Evolutionary conservation across 208 protist species (phyloP).

Genomic region (Crithidia expoeki): DNA sequence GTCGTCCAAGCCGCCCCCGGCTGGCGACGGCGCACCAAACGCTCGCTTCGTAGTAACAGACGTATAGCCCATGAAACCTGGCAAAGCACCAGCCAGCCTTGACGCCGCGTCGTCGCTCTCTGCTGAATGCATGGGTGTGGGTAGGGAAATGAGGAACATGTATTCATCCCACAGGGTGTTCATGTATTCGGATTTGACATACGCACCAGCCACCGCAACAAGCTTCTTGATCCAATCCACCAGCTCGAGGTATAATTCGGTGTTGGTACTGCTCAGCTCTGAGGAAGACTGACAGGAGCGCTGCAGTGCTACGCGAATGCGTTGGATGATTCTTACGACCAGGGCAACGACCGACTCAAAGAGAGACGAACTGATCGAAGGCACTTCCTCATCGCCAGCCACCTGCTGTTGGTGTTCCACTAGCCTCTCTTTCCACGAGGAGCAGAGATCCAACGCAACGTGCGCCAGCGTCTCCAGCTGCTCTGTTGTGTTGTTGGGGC

Average conservation of each 20-base stretch:
- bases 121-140: neutral
- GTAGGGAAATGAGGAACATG: neutral
- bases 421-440: neutral
- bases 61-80: conserved; percentile 12
- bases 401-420: neutral
- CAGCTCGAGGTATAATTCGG: conserved; percentile 4
- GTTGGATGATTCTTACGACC: neutral
- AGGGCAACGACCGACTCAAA: conserved; percentile 3
- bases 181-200: neutral
- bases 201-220: neutral
- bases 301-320: conserved; percentile 1
- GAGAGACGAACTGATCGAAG: neutral
- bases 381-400: too few relatives aligned
- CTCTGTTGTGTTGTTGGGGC: conserved; percentile 10
- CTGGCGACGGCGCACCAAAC: neutral
- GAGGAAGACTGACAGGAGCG: neutral
- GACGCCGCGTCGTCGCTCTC: neutral
- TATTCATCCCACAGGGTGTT: conserved; percentile 17
- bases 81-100: neutral
- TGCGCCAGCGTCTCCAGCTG: conserved; percentile 31
- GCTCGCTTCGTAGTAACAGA: neutral
- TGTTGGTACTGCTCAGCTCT: neutral
- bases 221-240: conserved; percentile 10
- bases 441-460: conserved; percentile 34
- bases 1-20: conserved; percentile 18